Evolutionary conservation across 495 filamentous ascomycete species (phyloP).

Genomic region (Bacidia gigantensis): DNA sequence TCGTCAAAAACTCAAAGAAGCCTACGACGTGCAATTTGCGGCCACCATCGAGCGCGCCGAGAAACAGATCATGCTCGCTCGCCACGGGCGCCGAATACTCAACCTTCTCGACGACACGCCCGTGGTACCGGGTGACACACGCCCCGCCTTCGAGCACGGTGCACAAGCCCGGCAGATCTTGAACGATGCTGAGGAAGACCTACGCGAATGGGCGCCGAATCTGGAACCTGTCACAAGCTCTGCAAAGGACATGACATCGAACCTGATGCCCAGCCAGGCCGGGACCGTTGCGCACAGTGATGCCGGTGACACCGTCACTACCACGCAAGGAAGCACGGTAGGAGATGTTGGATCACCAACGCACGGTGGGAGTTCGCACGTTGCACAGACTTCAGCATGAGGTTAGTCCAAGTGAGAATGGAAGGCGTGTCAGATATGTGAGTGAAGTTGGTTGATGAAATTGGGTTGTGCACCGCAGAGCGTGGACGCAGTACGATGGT

Average conservation of each 20-base stretch:
- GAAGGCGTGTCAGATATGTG: background rate
- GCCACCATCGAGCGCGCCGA: conserved; percentile 89
- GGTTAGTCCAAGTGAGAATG: background rate
- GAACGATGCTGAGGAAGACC: conserved; percentile 84
- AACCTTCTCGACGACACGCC: conserved; percentile 85
- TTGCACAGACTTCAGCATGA: conserved; percentile 2
- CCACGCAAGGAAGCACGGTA: background rate
- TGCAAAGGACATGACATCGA: conserved; percentile 21
- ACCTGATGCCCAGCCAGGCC: conserved; percentile 17
- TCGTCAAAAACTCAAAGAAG: conserved; percentile 83
- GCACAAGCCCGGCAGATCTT: conserved; percentile 63
- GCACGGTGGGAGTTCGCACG: conserved; percentile 8
- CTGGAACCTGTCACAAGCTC: conserved; percentile 38
- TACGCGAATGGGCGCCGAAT: conserved; percentile 57
- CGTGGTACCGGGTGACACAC: conserved; percentile 71
- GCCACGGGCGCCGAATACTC: conserved; percentile 72
- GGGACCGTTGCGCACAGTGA: conserved; percentile 7
- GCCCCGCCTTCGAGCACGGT: conserved; percentile 48
- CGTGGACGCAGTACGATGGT: background rate
- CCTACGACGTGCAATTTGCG: conserved; percentile 72
- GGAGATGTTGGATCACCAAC: conserved; percentile 5
- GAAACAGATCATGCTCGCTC: conserved; percentile 87
- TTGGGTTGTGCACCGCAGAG: background rate
- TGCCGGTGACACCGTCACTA: conserved; percentile 3
- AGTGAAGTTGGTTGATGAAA: too few relatives aligned